Evolutionary conservation across 148 eudicot genomes (phyloP).

Genomic region (Vaccinium corymbosum): DNA sequence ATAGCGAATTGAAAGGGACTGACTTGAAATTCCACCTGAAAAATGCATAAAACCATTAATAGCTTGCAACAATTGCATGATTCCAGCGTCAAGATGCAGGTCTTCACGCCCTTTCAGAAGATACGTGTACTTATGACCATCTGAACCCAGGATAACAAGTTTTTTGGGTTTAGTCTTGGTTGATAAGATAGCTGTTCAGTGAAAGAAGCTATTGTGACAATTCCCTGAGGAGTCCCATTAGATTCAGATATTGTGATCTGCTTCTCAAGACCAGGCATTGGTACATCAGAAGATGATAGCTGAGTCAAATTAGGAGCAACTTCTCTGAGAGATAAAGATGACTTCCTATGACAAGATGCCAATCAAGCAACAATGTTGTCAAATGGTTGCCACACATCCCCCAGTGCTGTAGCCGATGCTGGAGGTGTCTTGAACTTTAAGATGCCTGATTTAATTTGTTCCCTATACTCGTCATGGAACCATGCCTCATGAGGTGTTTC

Average conservation of each 20-base stretch:
- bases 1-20: constrained; percentile 64
- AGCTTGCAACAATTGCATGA: constrained; percentile 95
- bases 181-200: constrained; percentile 65
- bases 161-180: constrained; percentile 98
- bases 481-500: constrained; percentile 96
- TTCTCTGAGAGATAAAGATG: constrained; percentile 68
- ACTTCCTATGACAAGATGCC: constrained; percentile 87
- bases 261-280: constrained; percentile 99
- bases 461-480: constrained; percentile 84
- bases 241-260: constrained; percentile 63
- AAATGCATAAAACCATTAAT: constrained; percentile 75
- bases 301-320: constrained; percentile 88
- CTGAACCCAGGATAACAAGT: constrained; percentile 83
- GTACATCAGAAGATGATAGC: constrained; percentile 81
- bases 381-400: constrained; percentile 94
- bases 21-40: constrained; percentile 50
- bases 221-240: constrained; percentile 51
- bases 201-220: constrained; percentile 84
- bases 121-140: constrained; percentile 90
- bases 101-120: constrained; percentile 97
- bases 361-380: constrained; percentile 79
- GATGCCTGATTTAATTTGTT: constrained; percentile 64
- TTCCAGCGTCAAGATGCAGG: constrained; percentile 97
- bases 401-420: constrained; percentile 65
- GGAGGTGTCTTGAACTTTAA: constrained; percentile 73